Conservation (phyloP, 2,329 filamentous ascomycete species). For the Penicillium sp. region DNA sequence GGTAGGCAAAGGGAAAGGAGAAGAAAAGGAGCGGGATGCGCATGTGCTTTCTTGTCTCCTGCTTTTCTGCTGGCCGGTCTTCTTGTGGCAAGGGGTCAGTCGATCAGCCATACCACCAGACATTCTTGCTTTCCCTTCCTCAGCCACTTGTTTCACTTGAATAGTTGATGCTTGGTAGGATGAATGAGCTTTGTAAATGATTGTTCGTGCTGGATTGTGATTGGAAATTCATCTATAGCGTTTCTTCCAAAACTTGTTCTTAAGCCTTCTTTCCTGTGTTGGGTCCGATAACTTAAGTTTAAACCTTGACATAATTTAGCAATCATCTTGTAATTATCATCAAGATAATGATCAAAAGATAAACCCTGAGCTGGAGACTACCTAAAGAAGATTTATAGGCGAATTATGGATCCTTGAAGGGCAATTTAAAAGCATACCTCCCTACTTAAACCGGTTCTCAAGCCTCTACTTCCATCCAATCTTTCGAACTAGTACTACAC, state of each 20-base stretch:
- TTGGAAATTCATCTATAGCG: not conserved
- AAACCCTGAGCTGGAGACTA: too few species aligned
- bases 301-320: too few species aligned
- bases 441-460: too few species aligned
- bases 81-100: conserved; percentile 23
- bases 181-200: not conserved
- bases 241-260: not conserved
- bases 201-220: too few species aligned
- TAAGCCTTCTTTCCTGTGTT: not conserved
- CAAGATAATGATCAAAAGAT: too few species aligned
- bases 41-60: conserved; percentile 6
- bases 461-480: too few species aligned
- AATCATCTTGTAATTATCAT: too few species aligned
- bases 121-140: conserved; percentile 9
- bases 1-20: not conserved
- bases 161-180: not conserved
- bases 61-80: conserved; percentile 5
- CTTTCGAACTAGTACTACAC: too few species aligned
- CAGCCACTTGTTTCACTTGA: not conserved
- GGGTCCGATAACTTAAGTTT: too few species aligned
- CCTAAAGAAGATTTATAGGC: too few species aligned
- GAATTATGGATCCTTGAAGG: too few species aligned
- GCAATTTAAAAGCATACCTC: too few species aligned
- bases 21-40: conserved; percentile 13
- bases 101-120: conserved; percentile 17